These are phyloP conservation scores for Sporodiniella umbellata DNA, from an alignment of 371 early-diverging fungal species.

Conservation along the genomic window DNA sequence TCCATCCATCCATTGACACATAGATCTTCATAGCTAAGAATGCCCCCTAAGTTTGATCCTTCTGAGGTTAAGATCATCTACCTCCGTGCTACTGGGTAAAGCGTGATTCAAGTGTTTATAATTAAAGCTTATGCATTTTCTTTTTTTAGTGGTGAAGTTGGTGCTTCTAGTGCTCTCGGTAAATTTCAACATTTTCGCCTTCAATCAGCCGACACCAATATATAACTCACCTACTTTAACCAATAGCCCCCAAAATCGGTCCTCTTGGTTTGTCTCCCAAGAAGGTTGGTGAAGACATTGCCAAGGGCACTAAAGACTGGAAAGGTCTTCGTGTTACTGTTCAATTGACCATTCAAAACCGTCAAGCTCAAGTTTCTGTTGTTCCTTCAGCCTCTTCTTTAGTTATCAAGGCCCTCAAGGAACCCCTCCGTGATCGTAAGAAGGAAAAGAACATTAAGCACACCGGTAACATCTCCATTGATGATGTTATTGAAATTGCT, in stretches of 20 bases:
- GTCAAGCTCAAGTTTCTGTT: too few species aligned
- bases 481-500: slow-evolving; percentile 90
- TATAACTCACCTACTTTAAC: slow-evolving; percentile 42
- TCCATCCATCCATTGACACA: slow-evolving; percentile 14
- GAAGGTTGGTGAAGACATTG: too few species aligned
- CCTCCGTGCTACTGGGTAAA: slow-evolving; percentile 87
- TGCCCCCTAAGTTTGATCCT: slow-evolving; percentile 90
- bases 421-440: too few species aligned
- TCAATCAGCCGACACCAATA: slow-evolving; percentile 80
- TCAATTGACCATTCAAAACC: slow-evolving; percentile 91
- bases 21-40: slow-evolving; percentile 12
- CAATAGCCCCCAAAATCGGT: slow-evolving; percentile 81
- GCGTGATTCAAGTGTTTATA: background rate
- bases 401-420: too few species aligned
- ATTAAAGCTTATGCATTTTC: too few species aligned
- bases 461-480: too few species aligned
- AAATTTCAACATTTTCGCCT: background rate
- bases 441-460: too few species aligned
- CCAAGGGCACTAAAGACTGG: too few species aligned
- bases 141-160: slow-evolving; percentile 55
- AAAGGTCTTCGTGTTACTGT: too few species aligned
- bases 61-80: slow-evolving; percentile 44
- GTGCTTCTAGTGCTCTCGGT: slow-evolving; percentile 95
- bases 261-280: slow-evolving; percentile 95
- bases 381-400: too few species aligned